Conservation (phyloP, 2,329 filamentous ascomycete species). For the Coniochaeta sp. region DNA sequence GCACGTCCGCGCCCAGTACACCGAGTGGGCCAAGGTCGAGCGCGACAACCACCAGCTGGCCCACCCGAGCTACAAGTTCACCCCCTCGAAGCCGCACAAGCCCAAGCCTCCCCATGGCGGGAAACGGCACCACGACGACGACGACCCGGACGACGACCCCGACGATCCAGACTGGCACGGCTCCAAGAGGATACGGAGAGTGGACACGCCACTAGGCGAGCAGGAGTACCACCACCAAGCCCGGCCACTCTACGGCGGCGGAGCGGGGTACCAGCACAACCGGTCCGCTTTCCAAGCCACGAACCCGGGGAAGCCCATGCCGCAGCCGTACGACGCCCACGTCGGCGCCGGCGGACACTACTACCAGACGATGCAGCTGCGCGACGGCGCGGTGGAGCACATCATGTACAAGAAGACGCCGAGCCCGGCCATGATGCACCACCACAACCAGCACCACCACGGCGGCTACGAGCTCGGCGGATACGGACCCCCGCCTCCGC, state of each 20-base stretch:
- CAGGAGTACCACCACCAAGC: conserved; percentile 20
- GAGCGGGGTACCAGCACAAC: conserved; percentile 9
- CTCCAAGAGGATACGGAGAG: background rate
- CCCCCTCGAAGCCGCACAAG: conserved; percentile 62
- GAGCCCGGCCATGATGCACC: conserved; percentile 16
- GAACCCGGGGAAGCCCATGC: conserved; percentile 27
- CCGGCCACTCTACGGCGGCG: background rate
- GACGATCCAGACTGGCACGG: conserved; percentile 8
- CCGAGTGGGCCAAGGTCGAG: conserved; percentile 70
- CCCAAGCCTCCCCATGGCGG: conserved; percentile 9
- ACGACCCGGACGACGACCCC: conserved; percentile 19
- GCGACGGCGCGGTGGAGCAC: conserved; percentile 18
- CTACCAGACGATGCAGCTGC: conserved; percentile 23
- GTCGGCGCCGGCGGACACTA: conserved; percentile 22
- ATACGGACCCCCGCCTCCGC: background rate
- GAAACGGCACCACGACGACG: conserved; percentile 33
- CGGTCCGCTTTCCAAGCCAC: conserved; percentile 25
- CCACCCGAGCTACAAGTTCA: conserved; percentile 91
- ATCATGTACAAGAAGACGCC: conserved; percentile 24
- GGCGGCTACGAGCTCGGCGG: background rate
- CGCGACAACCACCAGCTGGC: conserved; percentile 76
- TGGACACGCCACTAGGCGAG: background rate
- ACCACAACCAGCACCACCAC: background rate
- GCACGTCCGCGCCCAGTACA: conserved; percentile 68
- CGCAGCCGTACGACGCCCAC: conserved; percentile 26